Evolutionary conservation across 305 asterid genomes (phyloP), one percentile per base, ranked within the genome.

Genomic region (Petunia hybrid): DNA sequence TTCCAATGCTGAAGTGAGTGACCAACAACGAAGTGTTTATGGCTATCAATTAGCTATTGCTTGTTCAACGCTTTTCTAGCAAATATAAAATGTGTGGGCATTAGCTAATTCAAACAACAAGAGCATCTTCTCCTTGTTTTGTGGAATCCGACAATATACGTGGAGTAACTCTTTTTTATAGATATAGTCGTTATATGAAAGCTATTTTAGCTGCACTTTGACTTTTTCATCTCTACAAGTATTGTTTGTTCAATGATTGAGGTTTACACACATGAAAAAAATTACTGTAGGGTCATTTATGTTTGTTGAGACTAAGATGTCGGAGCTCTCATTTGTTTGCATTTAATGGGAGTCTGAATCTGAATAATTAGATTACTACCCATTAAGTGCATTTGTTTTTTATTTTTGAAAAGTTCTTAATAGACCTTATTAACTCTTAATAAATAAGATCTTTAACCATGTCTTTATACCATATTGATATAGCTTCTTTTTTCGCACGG

Each of bases 21-120:
- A 77, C 70, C 59, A 61, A 46, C 81, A 77, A 60, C 62, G 39
- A 60, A 77, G 10, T 35, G n/a, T 9, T 65, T 35, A 10, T 42
- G n/a, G 71, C 71, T 35, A 65, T 14, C 31, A 1, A 35, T 42
- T 41, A 5, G 8, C 60, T 10, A n/a, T 36, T 69, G 14, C 42
- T 16, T 64, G 36, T n/a, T 57, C 56, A 22, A 61, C 74, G 46
- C 73, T 43, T 63, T 78, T 63, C 64, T 79, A 75, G 45, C 82
- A 36, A 74, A 4, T 60, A 6, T 4, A 1, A 74, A 9, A 74
- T 43, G 42, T 53, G 48, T 13, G 79, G 79, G 79, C 79, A 64
- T 46, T 64, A 53, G 5, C 57, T 74, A 36, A 53, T 36, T 51
- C 64, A 79, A 22, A 22, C 31, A 22, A 36, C 43, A 51, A 4